Evolutionary conservation across 768 basidiomycete genomes (phyloP).

Genomic region (Podaxis sp.): DNA sequence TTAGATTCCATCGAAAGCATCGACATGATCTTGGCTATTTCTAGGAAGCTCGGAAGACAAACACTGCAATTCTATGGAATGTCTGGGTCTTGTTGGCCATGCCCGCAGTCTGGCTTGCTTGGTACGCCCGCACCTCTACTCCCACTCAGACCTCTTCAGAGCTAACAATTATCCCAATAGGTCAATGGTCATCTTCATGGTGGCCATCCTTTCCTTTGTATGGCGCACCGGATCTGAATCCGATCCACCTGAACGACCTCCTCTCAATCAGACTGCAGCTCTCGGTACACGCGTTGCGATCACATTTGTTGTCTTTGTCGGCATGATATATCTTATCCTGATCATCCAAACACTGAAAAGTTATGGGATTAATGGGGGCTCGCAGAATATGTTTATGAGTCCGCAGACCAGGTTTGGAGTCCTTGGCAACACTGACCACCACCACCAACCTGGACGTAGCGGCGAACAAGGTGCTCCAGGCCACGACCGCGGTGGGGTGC

Average conservation of each 20-base stretch:
- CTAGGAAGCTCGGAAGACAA: constrained; percentile 52
- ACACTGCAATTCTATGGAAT: constrained; percentile 31
- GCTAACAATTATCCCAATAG: constrained; percentile 21
- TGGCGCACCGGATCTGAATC: constrained; percentile 59
- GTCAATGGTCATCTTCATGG: constrained; percentile 65
- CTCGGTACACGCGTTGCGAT: constrained; percentile 53
- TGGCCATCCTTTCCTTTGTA: constrained; percentile 61
- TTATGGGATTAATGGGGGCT: constrained; percentile 41
- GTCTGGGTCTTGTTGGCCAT: constrained; percentile 35
- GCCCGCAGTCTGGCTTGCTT: constrained; percentile 69
- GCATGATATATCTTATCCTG: constrained; percentile 55
- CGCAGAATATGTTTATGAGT: constrained; percentile 13
- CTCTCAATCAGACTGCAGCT: constrained; percentile 32
- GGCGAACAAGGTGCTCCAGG: constrained; percentile 1
- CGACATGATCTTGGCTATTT: not conserved
- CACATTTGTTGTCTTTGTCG: constrained; percentile 49
- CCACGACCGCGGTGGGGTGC: constrained; percentile 11
- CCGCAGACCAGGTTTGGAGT: constrained; percentile 5
- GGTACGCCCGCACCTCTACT: constrained; percentile 29
- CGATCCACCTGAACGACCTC: constrained; percentile 31
- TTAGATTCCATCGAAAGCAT: not conserved
- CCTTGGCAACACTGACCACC: not conserved
- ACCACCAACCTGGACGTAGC: not conserved
- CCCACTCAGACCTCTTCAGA: not conserved
- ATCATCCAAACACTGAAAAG: constrained; percentile 59